phyloP scores from a whole-genome alignment of 768 basidiomycete species.

The Suillus variegatus region DNA sequence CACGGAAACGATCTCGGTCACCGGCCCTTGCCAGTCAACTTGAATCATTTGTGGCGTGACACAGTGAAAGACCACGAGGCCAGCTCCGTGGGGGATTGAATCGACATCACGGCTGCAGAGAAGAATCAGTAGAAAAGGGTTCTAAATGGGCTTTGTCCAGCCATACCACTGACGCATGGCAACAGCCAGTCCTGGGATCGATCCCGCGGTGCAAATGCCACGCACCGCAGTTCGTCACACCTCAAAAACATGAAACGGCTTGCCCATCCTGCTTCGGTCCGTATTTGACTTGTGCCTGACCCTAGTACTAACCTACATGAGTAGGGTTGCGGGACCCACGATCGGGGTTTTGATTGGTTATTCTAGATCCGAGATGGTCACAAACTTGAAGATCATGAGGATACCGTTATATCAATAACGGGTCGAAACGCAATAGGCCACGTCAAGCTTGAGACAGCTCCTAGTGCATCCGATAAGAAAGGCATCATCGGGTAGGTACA shows the following conservation, averaged over 20 bases:
- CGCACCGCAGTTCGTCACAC: constrained; percentile 14
- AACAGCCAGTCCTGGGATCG: constrained; percentile 10
- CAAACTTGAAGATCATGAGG: background rate
- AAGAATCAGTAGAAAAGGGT: constrained; percentile 8
- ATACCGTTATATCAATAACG: background rate
- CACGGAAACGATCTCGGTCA: constrained; percentile 20
- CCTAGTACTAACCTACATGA: constrained; percentile 8
- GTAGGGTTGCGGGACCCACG: constrained; percentile 7
- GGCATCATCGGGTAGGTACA: background rate
- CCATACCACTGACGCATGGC: constrained; percentile 1
- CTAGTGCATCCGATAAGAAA: background rate
- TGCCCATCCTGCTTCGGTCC: constrained; percentile 11
- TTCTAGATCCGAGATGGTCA: constrained; percentile 18
- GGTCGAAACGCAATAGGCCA: background rate
- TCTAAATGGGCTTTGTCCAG: constrained; percentile 5
- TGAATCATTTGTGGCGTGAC: constrained; percentile 13
- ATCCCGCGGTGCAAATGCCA: constrained; percentile 5
- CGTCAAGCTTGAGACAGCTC: background rate
- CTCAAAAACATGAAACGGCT: constrained; percentile 23
- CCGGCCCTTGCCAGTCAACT: constrained; percentile 17
- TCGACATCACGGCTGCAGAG: constrained; percentile 9
- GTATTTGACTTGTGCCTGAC: constrained; percentile 8
- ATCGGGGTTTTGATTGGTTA: constrained; percentile 3
- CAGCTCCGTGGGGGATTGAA: constrained; percentile 12
- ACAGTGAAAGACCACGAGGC: constrained; percentile 13